Evolutionary conservation across 352 stramenopile genomes (phyloP), one percentile per base, ranked within the genome.

Genomic region (Phytopythium mirpurense): DNA sequence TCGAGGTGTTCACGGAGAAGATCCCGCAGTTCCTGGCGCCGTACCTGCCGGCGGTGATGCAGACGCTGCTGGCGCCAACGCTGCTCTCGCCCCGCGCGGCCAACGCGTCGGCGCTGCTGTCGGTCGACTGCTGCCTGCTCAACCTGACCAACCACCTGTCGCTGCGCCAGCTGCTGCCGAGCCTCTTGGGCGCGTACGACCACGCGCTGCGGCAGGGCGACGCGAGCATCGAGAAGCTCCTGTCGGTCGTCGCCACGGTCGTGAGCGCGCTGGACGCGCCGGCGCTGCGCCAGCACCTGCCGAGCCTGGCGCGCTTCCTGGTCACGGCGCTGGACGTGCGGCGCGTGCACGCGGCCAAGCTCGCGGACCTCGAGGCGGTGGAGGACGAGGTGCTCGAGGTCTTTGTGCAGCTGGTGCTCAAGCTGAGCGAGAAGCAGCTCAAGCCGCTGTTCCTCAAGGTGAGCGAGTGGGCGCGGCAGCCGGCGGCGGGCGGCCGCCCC

Each of bases 381-480:
- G 83, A 95, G 40, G 81, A 93, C 47, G 79, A 89, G 31, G 60
- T 90, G 15, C 67, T 95, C 1, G 75, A 90, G 3, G 80, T 79
- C 23, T 61, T 94, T 14, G 70, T 93, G 21, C 70, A 88, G 48
- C 91, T 96, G 45, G 72, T 96, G 9, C 54, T 96, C 24, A 90
- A 93, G 48, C 56, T 96, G 26, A 95, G 80, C 57, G 87, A 96
- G 53, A 95, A 94, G 64, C 86, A 95, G 65, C 70, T 94, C 38
- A 93, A 94, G 64, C 87, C 87, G 49, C 61, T 96, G 26, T 94
- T 96, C 58, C 56, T 96, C 27, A 94, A 95, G 60, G 60, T 95
- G 43, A 62, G 62, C 18, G 79, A 92, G 64, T 96, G 86, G 84
- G 67, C 75, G 0, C 76, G 90, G 50, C 63, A 69, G 24, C 76